phyloP scores from a whole-genome alignment of 139 green algal species.

The Chlorella sp. region DNA sequence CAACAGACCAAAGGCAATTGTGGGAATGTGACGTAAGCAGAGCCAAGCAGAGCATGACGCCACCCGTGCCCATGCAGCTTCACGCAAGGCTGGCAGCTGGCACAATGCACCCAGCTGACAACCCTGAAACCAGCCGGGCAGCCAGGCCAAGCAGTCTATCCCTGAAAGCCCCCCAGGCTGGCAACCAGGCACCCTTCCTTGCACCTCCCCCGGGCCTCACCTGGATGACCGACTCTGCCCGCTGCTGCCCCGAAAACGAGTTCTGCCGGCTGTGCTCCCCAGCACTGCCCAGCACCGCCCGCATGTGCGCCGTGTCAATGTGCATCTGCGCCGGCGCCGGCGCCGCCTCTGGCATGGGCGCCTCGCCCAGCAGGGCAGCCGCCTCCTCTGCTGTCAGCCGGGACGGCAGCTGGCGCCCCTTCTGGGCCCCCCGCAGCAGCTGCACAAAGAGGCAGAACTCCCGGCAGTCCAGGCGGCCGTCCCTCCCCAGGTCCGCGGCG shows the following conservation, averaged over 20 bases:
- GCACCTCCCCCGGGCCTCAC: not conserved
- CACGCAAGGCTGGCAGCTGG: too few relatives aligned
- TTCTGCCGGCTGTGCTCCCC: slow-evolving; percentile 13
- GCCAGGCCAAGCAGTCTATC: too few relatives aligned
- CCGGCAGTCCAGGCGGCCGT: slow-evolving; percentile 20
- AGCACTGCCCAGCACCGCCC: not conserved
- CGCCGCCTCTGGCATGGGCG: not conserved
- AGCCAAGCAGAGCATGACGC: too few relatives aligned
- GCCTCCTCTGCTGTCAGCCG: not conserved
- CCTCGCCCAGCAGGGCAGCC: slow-evolving; percentile 32
- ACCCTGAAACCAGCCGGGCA: too few relatives aligned
- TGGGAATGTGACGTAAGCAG: not conserved
- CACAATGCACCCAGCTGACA: too few relatives aligned
- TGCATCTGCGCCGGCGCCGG: not conserved
- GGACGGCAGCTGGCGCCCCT: slow-evolving; percentile 10
- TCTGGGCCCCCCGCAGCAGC: slow-evolving; percentile 32
- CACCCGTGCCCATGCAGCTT: too few relatives aligned
- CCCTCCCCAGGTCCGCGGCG: not conserved
- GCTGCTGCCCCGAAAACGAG: not conserved
- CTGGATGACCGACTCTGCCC: slow-evolving; percentile 14
- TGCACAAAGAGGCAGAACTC: slow-evolving; percentile 50
- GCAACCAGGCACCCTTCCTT: not conserved
- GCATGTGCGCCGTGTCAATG: slow-evolving; percentile 25
- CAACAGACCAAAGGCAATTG: too few relatives aligned
- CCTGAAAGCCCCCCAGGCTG: too few relatives aligned